Evolutionary conservation across 306 rosid genomes (phyloP), one percentile per base, ranked within the genome.

Genomic region (Glycine tomentella): DNA sequence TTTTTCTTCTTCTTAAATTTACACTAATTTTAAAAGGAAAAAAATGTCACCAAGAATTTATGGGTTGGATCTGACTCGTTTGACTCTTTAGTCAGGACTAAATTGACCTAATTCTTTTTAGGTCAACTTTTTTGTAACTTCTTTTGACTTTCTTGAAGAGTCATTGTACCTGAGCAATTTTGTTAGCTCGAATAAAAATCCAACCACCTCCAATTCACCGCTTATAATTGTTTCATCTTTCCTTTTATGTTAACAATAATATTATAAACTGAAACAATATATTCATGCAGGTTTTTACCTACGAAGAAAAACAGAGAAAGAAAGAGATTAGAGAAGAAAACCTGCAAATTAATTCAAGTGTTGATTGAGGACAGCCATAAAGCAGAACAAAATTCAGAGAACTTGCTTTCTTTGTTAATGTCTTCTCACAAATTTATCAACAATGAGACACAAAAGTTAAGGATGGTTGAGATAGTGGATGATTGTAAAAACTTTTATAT

Each of bases 291-390:
- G 81, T 87, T 89, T 71, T 57, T 91, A 72, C 93, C 92, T 3
- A 88, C 87, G 14, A 80, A 89, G 86, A 85, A 83, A 46, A 91
- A 91, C 63, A 88, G 75, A 77, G 86, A 85, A 62, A 86, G 90
- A 73, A 81, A 84, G 77, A 86, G 86, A 76, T 62, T 86, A 36
- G 84, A 80, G 51, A 88, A 80, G 79, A 86, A 83, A 80, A 83
- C 87, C 5, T n/a, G 69, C 0, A 80, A 82, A 79, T 75, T 83
- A 14, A 69, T 88, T 20, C 67, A 14, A 69, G 46, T 3, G 72
- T 14, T 91, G 81, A 82, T 89, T 45, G 73, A 76, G 67, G 63
- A 63, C 7, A 83, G 12, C 11, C 50, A 46, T 17, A 56, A 75
- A 45, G 69, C 49, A 57, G 70, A 34, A 8, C 66, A 64, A 16